A percentile compares a stretch with the other conserved stretches of the same genome.
Evolutionary conservation across 2,329 filamentous ascomycete species (phyloP).

Genomic region (Alternaria ethzedia): DNA sequence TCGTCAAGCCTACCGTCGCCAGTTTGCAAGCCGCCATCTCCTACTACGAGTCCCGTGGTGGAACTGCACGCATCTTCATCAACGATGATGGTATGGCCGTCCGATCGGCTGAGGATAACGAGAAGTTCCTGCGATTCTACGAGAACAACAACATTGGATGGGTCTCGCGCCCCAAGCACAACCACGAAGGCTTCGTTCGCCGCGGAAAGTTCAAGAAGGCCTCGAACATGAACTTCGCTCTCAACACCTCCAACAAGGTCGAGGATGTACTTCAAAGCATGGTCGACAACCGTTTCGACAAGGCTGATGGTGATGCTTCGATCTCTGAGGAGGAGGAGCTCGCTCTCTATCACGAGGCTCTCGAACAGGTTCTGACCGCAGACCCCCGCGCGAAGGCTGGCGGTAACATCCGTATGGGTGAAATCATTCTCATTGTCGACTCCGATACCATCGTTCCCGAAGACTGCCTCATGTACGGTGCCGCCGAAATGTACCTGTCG

Average conservation of each 20-base stretch:
- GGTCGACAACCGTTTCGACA: constrained; percentile 31
- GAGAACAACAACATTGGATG: constrained; percentile 57
- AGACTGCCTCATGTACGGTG: constrained; percentile 79
- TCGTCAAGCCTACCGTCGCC: constrained; percentile 76
- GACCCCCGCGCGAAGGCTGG: constrained; percentile 75
- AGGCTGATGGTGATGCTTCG: constrained; percentile 6
- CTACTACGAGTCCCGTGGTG: constrained; percentile 59
- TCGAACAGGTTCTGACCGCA: constrained; percentile 71
- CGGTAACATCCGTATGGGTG: constrained; percentile 82
- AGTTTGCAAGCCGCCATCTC: constrained; percentile 71
- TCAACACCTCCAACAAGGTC: constrained; percentile 66
- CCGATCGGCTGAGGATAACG: constrained; percentile 55
- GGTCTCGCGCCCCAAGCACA: constrained; percentile 54
- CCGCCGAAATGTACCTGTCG: constrained; percentile 79
- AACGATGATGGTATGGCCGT: constrained; percentile 72
- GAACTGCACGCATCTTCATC: constrained; percentile 70
- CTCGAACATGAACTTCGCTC: constrained; percentile 75
- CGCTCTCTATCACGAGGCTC: constrained; percentile 24
- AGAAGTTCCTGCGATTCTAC: constrained; percentile 52
- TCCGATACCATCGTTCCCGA: constrained; percentile 54
- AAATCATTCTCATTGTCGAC: constrained; percentile 72
- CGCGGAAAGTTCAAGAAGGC: constrained; percentile 51
- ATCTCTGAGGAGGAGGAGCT: constrained; percentile 48
- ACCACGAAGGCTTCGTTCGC: constrained; percentile 33
- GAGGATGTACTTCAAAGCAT: constrained; percentile 67